A percentile compares a stretch with the other conserved stretches of the same genome.
These are phyloP conservation scores for Hyphochytrium catenoides DNA, from an alignment of 352 stramenopile genomes.

Conservation along the genomic window DNA sequence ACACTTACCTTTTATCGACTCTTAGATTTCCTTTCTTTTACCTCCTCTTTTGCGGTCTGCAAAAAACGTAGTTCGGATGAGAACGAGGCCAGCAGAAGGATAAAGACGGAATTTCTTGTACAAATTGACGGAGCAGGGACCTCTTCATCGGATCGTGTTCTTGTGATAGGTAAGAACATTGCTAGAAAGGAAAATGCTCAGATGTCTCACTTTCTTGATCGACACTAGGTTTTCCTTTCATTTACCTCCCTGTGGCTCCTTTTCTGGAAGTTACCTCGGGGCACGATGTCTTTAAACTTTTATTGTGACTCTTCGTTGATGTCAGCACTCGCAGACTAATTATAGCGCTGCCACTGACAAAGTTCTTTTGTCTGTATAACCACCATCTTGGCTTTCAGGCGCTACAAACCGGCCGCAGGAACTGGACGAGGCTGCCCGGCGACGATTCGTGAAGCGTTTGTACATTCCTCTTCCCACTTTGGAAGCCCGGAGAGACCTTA, in stretches of 20 bases:
- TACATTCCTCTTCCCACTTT: constrained; percentile 87
- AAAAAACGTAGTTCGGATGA: constrained; percentile 57
- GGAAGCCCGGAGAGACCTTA: constrained; percentile 52
- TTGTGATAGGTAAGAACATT: constrained; percentile 48
- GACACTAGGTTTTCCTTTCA: too few species aligned
- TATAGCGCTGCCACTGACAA: too few species aligned
- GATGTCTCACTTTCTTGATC: too few species aligned
- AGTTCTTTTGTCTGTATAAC: neutral
- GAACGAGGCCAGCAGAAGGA: constrained; percentile 85
- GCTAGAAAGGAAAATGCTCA: too few species aligned
- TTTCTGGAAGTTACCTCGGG: too few species aligned
- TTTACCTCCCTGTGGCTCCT: too few species aligned
- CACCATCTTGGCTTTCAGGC: constrained; percentile 15
- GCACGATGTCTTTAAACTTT: too few species aligned
- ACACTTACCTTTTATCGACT: neutral
- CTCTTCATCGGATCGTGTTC: constrained; percentile 65
- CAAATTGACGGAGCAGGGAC: constrained; percentile 86
- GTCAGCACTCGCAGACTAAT: too few species aligned
- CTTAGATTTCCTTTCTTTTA: neutral
- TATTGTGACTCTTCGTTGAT: too few species aligned
- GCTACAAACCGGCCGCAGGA: constrained; percentile 93
- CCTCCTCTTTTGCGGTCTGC: constrained; percentile 8
- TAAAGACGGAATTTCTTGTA: constrained; percentile 98
- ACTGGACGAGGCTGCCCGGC: constrained; percentile 85
- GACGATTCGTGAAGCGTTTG: constrained; percentile 89